phyloP scores from a whole-genome alignment of 192 early-diverging fungal species.

The Phycomyces nitens region DNA sequence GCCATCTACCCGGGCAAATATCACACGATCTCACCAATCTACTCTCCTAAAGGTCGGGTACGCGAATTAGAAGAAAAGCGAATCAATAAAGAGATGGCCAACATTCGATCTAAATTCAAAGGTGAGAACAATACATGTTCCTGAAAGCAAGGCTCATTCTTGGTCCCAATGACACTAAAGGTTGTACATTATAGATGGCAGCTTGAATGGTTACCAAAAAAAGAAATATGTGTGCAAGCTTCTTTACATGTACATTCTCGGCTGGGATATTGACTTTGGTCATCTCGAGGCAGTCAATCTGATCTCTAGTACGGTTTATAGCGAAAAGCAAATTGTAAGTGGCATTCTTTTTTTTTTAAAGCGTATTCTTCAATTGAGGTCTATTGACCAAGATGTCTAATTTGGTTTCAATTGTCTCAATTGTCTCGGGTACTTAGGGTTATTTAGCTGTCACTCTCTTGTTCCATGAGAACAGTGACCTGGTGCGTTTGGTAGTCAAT shows the following conservation, averaged over 20 bases:
- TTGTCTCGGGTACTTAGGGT: no score
- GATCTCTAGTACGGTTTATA: constrained; percentile 85
- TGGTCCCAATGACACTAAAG: background rate
- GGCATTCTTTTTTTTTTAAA: background rate
- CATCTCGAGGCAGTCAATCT: constrained; percentile 95
- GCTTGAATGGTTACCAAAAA: constrained; percentile 95
- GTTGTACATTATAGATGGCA: constrained; percentile 51
- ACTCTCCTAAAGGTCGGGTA: constrained; percentile 74
- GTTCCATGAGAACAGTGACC: constrained; percentile 83
- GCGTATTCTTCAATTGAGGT: background rate
- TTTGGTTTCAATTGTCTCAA: no score
- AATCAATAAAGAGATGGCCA: constrained; percentile 99
- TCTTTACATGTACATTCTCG: constrained; percentile 98
- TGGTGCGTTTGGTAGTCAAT: constrained; percentile 79
- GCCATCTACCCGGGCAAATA: no score
- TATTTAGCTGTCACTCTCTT: constrained; percentile 94
- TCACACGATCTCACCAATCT: background rate
- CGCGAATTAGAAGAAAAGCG: constrained; percentile 96
- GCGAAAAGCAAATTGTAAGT: constrained; percentile 96
- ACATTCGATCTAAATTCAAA: constrained; percentile 98
- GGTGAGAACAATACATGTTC: constrained; percentile 47
- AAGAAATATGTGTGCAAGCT: constrained; percentile 99
- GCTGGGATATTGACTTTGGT: constrained; percentile 98
- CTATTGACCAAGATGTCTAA: no score
- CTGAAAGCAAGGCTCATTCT: background rate